Percentiles rank a stretch among this genome's conserved stretches.
These are phyloP conservation scores for Xylaria telfairii DNA, from an alignment of 495 filamentous ascomycete genomes.

Conservation along the genomic window DNA sequence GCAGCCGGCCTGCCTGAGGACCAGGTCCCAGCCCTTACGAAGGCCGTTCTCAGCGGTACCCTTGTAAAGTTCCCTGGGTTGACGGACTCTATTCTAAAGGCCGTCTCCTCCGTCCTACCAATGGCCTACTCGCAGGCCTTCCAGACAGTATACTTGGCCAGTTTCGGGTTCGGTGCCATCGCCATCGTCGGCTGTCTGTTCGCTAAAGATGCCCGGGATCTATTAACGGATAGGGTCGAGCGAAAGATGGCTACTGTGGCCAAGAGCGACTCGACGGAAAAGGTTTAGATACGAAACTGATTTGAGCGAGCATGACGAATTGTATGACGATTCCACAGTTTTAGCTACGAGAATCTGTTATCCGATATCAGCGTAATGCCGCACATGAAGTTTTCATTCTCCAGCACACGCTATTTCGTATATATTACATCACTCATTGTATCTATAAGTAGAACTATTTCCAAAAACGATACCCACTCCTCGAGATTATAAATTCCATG, in stretches of 20 bases:
- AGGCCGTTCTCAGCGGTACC: slow-evolving; percentile 40
- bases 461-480: slow-evolving; percentile 1
- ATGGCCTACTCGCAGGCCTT: slow-evolving; percentile 52
- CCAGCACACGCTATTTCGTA: background rate
- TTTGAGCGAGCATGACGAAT: slow-evolving; percentile 18
- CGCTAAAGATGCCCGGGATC: slow-evolving; percentile 43
- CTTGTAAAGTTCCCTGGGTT: slow-evolving; percentile 51
- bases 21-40: slow-evolving; percentile 47
- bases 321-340: slow-evolving; percentile 6
- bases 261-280: slow-evolving; percentile 19
- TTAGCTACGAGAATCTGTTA: background rate
- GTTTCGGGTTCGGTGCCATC: slow-evolving; percentile 53
- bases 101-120: slow-evolving; percentile 43
- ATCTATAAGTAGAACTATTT: background rate
- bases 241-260: slow-evolving; percentile 32
- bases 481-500: background rate
- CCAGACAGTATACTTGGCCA: slow-evolving; percentile 54
- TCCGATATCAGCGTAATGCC: background rate
- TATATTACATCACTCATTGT: slow-evolving; percentile 2
- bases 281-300: slow-evolving; percentile 15
- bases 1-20: slow-evolving; percentile 51
- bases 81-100: slow-evolving; percentile 43
- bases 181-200: slow-evolving; percentile 51
- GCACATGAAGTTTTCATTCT: background rate
- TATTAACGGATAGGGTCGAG: slow-evolving; percentile 46